These are phyloP conservation scores for Alternaria arborescens DNA, from an alignment of 2,329 filamentous ascomycete genomes.

Conservation along the genomic window DNA sequence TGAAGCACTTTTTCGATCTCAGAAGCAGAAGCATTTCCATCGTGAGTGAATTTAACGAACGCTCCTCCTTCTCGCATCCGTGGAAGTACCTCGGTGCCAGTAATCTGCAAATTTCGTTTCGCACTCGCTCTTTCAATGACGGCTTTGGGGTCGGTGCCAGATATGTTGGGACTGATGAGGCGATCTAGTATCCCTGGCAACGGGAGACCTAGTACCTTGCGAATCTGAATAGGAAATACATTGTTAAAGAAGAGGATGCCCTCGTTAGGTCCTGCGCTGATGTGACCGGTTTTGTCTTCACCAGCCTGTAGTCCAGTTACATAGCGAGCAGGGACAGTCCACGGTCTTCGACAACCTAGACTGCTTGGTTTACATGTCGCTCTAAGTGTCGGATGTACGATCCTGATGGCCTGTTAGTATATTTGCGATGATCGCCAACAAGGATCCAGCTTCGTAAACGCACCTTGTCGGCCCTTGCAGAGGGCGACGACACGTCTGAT, in stretches of 20 bases:
- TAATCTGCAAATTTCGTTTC: slow-evolving; percentile 68
- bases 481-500: slow-evolving; percentile 28
- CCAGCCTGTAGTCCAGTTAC: slow-evolving; percentile 56
- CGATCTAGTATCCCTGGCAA: slow-evolving; percentile 61
- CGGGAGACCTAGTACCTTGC: slow-evolving; percentile 66
- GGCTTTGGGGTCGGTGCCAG: slow-evolving; percentile 64
- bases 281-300: slow-evolving; percentile 79
- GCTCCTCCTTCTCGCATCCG: slow-evolving; percentile 90
- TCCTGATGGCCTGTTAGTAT: slow-evolving; percentile 34
- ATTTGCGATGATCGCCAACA: slow-evolving; percentile 32
- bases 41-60: slow-evolving; percentile 83
- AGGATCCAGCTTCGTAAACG: slow-evolving; percentile 23
- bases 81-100: slow-evolving; percentile 82
- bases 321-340: slow-evolving; percentile 29
- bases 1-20: slow-evolving; percentile 70
- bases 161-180: slow-evolving; percentile 61
- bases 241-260: slow-evolving; percentile 91
- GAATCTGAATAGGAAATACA: slow-evolving; percentile 82
- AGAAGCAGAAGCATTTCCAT: slow-evolving; percentile 55
- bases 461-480: slow-evolving; percentile 37
- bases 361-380: slow-evolving; percentile 7
- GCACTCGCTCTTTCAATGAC: slow-evolving; percentile 66
- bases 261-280: slow-evolving; percentile 77
- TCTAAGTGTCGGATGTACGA: slow-evolving; percentile 12
- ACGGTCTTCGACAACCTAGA: slow-evolving; percentile 7